Conservation (phyloP, 169 alveolate genomes). For the Theileria equi region DNA sequence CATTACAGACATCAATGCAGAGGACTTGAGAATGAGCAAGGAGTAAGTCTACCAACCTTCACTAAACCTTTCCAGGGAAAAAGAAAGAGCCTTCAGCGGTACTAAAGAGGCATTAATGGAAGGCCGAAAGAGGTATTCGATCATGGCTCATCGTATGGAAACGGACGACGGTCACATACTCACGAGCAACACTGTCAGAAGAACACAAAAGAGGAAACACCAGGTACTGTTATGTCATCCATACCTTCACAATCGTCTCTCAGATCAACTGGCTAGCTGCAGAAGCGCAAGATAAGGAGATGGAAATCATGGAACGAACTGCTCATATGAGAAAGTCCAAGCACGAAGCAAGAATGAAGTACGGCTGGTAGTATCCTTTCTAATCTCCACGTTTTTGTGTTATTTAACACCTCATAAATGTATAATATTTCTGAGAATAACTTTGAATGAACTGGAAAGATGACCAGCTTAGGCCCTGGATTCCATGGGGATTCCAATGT, state of each 20-base stretch:
- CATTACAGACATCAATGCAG: constrained; percentile 49
- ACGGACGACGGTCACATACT: constrained; percentile 56
- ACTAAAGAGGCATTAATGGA: constrained; percentile 36
- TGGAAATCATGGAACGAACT: constrained; percentile 74
- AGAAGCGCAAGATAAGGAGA: constrained; percentile 81
- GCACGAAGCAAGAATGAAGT: constrained; percentile 77
- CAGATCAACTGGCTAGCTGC: constrained; percentile 83
- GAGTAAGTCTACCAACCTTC: constrained; percentile 9
- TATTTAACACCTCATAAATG: neutral
- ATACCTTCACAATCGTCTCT: neutral
- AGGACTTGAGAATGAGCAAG: constrained; percentile 33
- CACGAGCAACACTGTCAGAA: constrained; percentile 38
- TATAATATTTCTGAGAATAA: neutral
- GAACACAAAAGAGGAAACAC: constrained; percentile 54
- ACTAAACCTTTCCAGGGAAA: constrained; percentile 30
- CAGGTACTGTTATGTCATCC: too few species aligned
- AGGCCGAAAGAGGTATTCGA: constrained; percentile 21
- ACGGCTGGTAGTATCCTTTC: constrained; percentile 74
- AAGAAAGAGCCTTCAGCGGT: constrained; percentile 11
- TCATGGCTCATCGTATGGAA: constrained; percentile 27
- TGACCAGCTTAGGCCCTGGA: too few species aligned
- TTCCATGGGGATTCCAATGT: neutral
- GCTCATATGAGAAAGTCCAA: constrained; percentile 74
- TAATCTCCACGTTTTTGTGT: neutral
- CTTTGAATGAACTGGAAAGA: too few species aligned